Conservation (phyloP, 371 early-diverging fungal genomes). For the Quaeritorhiza haematococci region DNA sequence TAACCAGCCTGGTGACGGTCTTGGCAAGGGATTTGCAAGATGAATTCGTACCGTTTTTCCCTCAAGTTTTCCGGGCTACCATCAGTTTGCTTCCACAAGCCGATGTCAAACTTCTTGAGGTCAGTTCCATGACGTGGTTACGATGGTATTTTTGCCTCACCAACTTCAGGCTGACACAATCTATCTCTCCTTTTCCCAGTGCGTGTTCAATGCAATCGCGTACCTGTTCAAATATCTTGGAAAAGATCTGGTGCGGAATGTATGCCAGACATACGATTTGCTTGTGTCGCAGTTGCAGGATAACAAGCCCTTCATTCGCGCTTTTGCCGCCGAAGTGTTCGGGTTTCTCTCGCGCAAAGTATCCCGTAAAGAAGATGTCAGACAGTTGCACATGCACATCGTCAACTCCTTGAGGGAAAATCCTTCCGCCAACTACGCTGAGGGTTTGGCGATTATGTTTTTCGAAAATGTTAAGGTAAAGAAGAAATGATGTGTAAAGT, state of each 20-base stretch:
- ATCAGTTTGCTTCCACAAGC: neutral
- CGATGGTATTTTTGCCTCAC: slow-evolving; percentile 1
- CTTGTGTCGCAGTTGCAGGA: slow-evolving; percentile 62
- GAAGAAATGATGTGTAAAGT: too few species aligned
- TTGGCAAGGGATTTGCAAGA: slow-evolving; percentile 87
- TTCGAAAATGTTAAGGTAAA: slow-evolving; percentile 71
- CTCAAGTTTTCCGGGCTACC: slow-evolving; percentile 30
- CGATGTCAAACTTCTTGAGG: neutral
- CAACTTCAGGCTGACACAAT: neutral
- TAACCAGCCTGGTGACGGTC: slow-evolving; percentile 40
- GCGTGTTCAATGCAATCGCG: slow-evolving; percentile 80
- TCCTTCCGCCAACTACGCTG: slow-evolving; percentile 51
- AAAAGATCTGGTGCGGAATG: slow-evolving; percentile 58
- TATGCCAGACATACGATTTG: slow-evolving; percentile 64
- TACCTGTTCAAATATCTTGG: slow-evolving; percentile 85
- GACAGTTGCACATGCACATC: slow-evolving; percentile 51
- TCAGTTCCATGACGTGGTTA: too few species aligned
- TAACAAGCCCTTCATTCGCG: slow-evolving; percentile 69
- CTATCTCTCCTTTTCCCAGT: slow-evolving; percentile 32
- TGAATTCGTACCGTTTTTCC: slow-evolving; percentile 81
- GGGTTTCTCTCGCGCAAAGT: slow-evolving; percentile 83
- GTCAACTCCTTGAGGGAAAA: slow-evolving; percentile 48
- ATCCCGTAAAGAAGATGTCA: slow-evolving; percentile 53
- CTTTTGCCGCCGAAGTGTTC: slow-evolving; percentile 88
- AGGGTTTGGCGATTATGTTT: slow-evolving; percentile 73